These are phyloP conservation scores for Globisporangium irregulare DNA, from an alignment of 352 stramenopile genomes.

Conservation along the genomic window DNA sequence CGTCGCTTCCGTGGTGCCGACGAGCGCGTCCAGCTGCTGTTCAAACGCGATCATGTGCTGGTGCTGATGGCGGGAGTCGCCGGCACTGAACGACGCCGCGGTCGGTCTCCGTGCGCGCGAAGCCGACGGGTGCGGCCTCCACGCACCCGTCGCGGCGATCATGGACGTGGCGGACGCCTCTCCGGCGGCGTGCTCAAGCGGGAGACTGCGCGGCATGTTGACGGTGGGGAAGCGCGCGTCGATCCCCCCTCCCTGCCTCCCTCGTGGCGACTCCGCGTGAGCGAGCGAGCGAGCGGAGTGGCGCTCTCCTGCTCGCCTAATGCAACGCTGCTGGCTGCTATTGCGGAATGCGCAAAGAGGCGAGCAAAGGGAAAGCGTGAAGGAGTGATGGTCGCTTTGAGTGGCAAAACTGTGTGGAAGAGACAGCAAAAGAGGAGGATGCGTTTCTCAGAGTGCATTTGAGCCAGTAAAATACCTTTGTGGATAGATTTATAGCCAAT, in stretches of 20 bases:
- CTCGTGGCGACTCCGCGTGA: neutral
- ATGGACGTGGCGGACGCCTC: conserved; percentile 5
- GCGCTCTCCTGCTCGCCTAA: neutral
- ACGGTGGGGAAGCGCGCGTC: neutral
- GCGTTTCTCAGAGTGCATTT: neutral
- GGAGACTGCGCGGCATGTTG: conserved; percentile 17
- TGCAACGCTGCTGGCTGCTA: neutral
- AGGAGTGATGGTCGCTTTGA: neutral
- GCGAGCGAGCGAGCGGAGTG: neutral
- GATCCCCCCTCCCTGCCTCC: neutral
- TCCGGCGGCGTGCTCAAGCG: conserved; percentile 6
- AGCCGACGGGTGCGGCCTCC: neutral
- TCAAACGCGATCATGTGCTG: conserved; percentile 17
- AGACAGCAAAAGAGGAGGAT: neutral
- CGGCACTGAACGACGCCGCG: conserved; percentile 27
- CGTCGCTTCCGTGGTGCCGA: conserved; percentile 5
- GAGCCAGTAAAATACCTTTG: neutral
- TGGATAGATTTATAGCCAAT: neutral
- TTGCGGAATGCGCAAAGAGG: neutral
- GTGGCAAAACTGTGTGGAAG: neutral
- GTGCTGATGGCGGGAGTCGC: conserved; percentile 10
- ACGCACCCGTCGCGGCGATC: conserved; percentile 10
- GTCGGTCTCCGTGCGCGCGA: conserved; percentile 3
- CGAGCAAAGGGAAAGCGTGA: neutral
- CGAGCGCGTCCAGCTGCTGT: conserved; percentile 16